A percentile compares a stretch with the other conserved stretches of the same genome.
Evolutionary conservation across 176 grass and related monocot species (phyloP).

Genomic region (Triticum urartu): DNA sequence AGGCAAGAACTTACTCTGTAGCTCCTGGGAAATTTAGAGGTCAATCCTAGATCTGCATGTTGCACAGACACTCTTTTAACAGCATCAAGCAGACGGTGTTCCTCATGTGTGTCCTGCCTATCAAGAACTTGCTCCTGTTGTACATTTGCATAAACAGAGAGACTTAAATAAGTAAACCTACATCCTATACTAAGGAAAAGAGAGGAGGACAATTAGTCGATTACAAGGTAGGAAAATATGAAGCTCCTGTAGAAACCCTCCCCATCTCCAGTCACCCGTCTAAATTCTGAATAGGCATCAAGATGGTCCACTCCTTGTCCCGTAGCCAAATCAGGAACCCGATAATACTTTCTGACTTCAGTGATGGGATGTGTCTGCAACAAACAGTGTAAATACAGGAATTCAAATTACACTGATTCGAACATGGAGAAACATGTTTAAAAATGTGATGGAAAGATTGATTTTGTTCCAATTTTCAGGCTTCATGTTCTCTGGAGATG

Average conservation of each 20-base stretch:
- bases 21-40: neutral
- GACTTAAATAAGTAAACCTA: neutral
- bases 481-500: neutral
- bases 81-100: slow-evolving; percentile 23
- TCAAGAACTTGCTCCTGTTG: too few relatives aligned
- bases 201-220: neutral
- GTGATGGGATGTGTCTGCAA: slow-evolving; percentile 6
- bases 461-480: neutral
- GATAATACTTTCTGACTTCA: neutral
- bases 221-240: slow-evolving; percentile 46
- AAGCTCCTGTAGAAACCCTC: slow-evolving; percentile 48
- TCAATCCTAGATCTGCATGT: neutral
- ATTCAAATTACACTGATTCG: neutral
- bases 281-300: neutral
- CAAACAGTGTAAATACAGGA: neutral
- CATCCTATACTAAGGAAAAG: slow-evolving; percentile 2
- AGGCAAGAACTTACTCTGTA: slow-evolving; percentile 6
- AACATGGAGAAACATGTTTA: neutral
- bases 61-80: slow-evolving; percentile 18
- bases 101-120: neutral
- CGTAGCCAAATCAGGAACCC: neutral
- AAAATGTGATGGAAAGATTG: neutral
- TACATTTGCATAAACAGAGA: too few relatives aligned
- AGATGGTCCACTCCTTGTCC: neutral
- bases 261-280: slow-evolving; percentile 22